Base-by-base conservation (phyloP, 169 alveolate species). In the Eimeria sp. region DNA sequence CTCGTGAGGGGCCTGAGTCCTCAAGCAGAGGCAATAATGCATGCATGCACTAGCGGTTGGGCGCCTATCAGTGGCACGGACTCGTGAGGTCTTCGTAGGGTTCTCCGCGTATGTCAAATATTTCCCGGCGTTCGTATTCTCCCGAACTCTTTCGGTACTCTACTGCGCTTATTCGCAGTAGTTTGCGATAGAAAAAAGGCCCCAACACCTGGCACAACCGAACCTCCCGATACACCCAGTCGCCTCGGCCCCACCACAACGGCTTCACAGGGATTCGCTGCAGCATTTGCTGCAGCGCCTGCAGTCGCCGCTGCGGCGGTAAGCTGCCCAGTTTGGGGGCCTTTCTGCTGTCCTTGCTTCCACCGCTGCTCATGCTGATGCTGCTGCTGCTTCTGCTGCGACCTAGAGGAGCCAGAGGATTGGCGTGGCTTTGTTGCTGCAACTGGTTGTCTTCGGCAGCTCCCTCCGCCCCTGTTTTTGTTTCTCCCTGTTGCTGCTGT, bases 181-280 rank as follows among this genome's bases (percentile, higher is more conserved):
- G 92, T 67, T 57, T 75, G 73, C 90, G 70, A 27, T 82, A 82
- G 75, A 82, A 82, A 34, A 18, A 82, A 25, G 90, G 92, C 45
- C 92, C 92, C 54, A 84, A 25, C 25, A 57, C 30, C 40, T 84
- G 92, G 14, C 76, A n/a, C 34, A 84, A 58, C n/a, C 73, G 92
- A 22, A 58, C 78, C 65, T 84, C 92, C 25, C 92, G 20, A 16
- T 84, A 25, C 58, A 84, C 76, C 92, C 57, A 84, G 58, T 84
- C 78, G 30, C 92, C 92, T 27, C 76, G 10, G 9, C 73, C 90
- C 90, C 90, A 82, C 90, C 90, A 82, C 90, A 82, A 73, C 0
- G 90, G 90, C 34, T 82, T 49, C 57, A 82, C 90, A 43, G 90
- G 90, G 49, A 82, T 51, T 25, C 90, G 90, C 51, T 54, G 90